Evolutionary conservation across 768 basidiomycete species (phyloP), one percentile per base, ranked within the genome.

Genomic region (Tricholoma terreum): DNA sequence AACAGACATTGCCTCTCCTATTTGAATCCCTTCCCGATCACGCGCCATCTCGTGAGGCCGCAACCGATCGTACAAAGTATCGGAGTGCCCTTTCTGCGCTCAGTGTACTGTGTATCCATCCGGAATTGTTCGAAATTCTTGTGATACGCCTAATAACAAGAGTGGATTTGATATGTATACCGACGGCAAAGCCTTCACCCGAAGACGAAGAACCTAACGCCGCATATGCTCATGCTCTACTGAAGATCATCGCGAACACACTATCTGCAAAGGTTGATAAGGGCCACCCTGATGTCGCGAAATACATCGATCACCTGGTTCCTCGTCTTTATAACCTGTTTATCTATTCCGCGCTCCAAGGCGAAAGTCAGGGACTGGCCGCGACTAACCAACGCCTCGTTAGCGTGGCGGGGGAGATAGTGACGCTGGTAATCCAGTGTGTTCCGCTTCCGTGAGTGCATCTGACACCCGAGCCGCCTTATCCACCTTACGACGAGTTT

Each of bases 171-270:
- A 69, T 90, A n/a, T 85, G 84, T 61, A 68, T 79, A 45, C 66
- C 75, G 5, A 57, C 70, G 40, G 34, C 56, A 2, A 63, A 60
- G 10, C 53, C 21, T 11, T 43, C 54, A 42, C 19, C 33, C 6
- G 69, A 58, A 4, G 67, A 67, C 5, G 83, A 84, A 2, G 89
- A 94, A 67, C 80, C 84, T 11, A 73, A 71, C n/a, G 84, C 90
- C 0, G 90, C 93, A 10, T 98, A 96, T 67, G 86, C 85, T 1
- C 92, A 94, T 71, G 84, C 94, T 30, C 78, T 98, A 31, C 79
- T 98, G 50, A 76, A 80, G 50, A 84, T 89, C 0, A 72, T 98
- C 6, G 77, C 79, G 1, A 80, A 84, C 40, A 84, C 87, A 0
- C 69, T 98, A 14, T 65, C 65, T 5, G 65, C 61, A 30, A 82